Conservation (phyloP, 768 basidiomycete species). For the Kwoniella shandongensis region DNA sequence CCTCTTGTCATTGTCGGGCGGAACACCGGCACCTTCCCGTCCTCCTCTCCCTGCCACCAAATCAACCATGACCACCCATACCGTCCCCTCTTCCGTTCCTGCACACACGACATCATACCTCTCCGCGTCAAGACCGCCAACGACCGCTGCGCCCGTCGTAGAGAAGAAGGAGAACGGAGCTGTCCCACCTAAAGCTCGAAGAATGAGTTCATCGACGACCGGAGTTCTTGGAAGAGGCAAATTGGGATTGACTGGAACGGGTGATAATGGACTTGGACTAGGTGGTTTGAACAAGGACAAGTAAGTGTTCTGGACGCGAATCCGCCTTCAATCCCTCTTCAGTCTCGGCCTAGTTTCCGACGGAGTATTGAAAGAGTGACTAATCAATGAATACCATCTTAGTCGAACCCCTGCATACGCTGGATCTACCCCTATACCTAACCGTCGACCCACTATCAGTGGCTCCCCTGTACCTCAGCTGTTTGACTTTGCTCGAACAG, state of each 20-base stretch:
- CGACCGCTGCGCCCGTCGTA: not conserved
- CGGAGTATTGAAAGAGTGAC: no score
- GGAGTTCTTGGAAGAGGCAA: slow-evolving; percentile 46
- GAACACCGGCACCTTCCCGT: slow-evolving; percentile 3
- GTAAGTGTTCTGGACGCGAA: slow-evolving; percentile 19
- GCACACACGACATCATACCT: slow-evolving; percentile 31
- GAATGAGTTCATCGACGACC: slow-evolving; percentile 47
- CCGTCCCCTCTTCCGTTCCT: slow-evolving; percentile 38
- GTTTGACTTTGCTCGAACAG: slow-evolving; percentile 49
- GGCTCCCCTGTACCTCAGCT: slow-evolving; percentile 38
- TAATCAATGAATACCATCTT: not conserved
- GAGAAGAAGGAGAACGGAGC: slow-evolving; percentile 14
- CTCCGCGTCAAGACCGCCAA: slow-evolving; percentile 35
- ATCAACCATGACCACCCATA: slow-evolving; percentile 19
- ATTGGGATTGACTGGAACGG: slow-evolving; percentile 37
- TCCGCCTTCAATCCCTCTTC: not conserved
- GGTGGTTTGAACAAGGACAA: slow-evolving; percentile 23
- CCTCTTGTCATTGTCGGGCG: slow-evolving; percentile 39
- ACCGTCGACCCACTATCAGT: slow-evolving; percentile 28
- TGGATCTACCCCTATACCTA: slow-evolving; percentile 26
- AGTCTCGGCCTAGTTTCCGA: no score
- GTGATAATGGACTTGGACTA: slow-evolving; percentile 21
- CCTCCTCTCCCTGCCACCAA: slow-evolving; percentile 17
- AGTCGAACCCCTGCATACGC: slow-evolving; percentile 28
- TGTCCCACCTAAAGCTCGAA: slow-evolving; percentile 28